Evolutionary conservation across 352 stramenopile species (phyloP).

Genomic region (Phytophthora ohioensis): DNA sequence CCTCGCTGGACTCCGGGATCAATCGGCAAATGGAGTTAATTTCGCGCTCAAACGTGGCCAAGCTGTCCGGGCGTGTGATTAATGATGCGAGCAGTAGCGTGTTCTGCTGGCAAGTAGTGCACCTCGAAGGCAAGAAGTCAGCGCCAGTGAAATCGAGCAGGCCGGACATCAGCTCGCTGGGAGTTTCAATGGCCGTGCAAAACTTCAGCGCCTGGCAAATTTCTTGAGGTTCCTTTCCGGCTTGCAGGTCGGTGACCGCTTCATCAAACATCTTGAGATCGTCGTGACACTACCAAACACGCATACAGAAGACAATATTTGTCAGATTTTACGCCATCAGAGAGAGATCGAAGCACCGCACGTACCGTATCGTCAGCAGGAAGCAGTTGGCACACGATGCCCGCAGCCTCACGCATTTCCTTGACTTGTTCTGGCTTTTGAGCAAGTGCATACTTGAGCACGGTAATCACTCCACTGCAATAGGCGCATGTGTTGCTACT

Average conservation of each 20-base stretch:
- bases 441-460: slow-evolving; percentile 65
- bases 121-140: slow-evolving; percentile 51
- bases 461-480: slow-evolving; percentile 70
- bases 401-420: slow-evolving; percentile 67
- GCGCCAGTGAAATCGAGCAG: slow-evolving; percentile 55
- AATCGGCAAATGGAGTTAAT: slow-evolving; percentile 66
- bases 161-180: slow-evolving; percentile 37
- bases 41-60: slow-evolving; percentile 56
- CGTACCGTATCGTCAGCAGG: slow-evolving; percentile 68
- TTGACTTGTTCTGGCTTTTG: slow-evolving; percentile 68
- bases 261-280: slow-evolving; percentile 77
- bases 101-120: slow-evolving; percentile 67
- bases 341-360: neutral
- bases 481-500: slow-evolving; percentile 62
- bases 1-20: slow-evolving; percentile 60
- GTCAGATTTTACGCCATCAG: neutral
- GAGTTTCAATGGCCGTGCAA: slow-evolving; percentile 35
- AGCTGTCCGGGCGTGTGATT: slow-evolving; percentile 50
- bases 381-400: slow-evolving; percentile 73
- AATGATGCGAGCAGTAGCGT: slow-evolving; percentile 64
- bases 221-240: slow-evolving; percentile 66
- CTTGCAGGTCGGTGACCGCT: slow-evolving; percentile 56
- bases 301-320: slow-evolving; percentile 2
- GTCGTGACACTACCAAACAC: slow-evolving; percentile 56
- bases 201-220: slow-evolving; percentile 68